These are phyloP conservation scores for Aspergillus nomiae DNA, from an alignment of 2,329 filamentous ascomycete species.

Conservation along the genomic window DNA sequence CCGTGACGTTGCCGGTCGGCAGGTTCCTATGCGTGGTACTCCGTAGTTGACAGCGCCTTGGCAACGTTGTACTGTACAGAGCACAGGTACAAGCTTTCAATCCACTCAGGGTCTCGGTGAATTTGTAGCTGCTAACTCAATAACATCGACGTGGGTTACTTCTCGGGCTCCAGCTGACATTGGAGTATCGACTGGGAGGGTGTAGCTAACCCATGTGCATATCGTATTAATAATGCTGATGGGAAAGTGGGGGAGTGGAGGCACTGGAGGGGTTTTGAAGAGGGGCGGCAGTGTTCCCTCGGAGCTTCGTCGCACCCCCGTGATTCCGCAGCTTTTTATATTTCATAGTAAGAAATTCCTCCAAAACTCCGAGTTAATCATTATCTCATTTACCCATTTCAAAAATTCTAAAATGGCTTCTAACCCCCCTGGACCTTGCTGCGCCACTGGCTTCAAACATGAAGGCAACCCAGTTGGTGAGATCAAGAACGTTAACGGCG, in stretches of 20 bases:
- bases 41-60: no score
- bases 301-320: neutral
- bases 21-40: neutral
- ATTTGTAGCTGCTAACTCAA: neutral
- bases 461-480: constrained; percentile 53
- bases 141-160: neutral
- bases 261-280: neutral
- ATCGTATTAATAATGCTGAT: neutral
- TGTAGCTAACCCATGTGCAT: neutral
- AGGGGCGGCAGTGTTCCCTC: neutral
- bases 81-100: no score
- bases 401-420: constrained; percentile 49
- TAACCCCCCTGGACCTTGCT: constrained; percentile 52
- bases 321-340: neutral
- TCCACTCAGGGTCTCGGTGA: neutral
- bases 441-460: constrained; percentile 53
- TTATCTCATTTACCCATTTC: neutral
- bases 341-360: neutral
- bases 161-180: neutral
- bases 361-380: neutral
- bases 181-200: neutral
- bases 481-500: constrained; percentile 49
- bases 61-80: no score
- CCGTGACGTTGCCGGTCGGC: neutral
- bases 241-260: neutral